Conservation (phyloP, 352 stramenopile genomes). For the Phytophthora macrochlamydospora region DNA sequence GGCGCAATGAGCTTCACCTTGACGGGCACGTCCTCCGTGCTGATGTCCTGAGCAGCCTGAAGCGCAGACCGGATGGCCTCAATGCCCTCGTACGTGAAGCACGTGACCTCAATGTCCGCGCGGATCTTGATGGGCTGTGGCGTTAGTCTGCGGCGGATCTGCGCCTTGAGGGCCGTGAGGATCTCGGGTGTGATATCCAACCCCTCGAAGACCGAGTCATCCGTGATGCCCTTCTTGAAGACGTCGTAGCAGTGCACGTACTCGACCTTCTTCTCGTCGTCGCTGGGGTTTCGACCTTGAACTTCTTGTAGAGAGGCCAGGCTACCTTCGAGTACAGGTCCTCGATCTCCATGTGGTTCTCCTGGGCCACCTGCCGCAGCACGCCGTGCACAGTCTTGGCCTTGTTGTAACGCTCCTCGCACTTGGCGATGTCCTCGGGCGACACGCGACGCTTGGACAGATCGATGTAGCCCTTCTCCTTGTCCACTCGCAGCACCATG, state of each 20-base stretch:
- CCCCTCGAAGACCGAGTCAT: constrained; percentile 84
- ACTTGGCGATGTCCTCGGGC: constrained; percentile 98
- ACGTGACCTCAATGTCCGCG: constrained; percentile 99
- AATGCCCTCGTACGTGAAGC: constrained; percentile 99
- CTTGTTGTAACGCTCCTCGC: constrained; percentile 99
- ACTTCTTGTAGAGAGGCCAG: constrained; percentile 99
- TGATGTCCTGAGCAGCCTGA: constrained; percentile 84
- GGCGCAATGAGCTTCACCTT: constrained; percentile 99
- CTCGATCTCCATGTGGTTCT: constrained; percentile 77
- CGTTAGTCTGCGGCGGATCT: constrained; percentile 97
- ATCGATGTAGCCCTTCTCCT: constrained; percentile 99
- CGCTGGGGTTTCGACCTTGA: constrained; percentile 83
- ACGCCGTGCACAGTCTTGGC: constrained; percentile 99
- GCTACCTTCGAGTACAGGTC: constrained; percentile 91
- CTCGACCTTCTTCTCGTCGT: constrained; percentile 87
- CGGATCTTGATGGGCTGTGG: constrained; percentile 99
- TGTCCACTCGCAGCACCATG: constrained; percentile 99
- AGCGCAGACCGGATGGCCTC: constrained; percentile 98
- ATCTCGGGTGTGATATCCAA: constrained; percentile 92
- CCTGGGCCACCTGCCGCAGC: constrained; percentile 85
- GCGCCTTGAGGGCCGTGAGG: constrained; percentile 92
- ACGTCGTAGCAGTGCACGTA: constrained; percentile 99
- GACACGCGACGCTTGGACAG: constrained; percentile 99
- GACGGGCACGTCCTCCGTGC: constrained; percentile 92
- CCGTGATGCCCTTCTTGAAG: constrained; percentile 98